Base-by-base conservation (phyloP, 2,329 filamentous ascomycete genomes). In the Hypoxylon sp. region DNA sequence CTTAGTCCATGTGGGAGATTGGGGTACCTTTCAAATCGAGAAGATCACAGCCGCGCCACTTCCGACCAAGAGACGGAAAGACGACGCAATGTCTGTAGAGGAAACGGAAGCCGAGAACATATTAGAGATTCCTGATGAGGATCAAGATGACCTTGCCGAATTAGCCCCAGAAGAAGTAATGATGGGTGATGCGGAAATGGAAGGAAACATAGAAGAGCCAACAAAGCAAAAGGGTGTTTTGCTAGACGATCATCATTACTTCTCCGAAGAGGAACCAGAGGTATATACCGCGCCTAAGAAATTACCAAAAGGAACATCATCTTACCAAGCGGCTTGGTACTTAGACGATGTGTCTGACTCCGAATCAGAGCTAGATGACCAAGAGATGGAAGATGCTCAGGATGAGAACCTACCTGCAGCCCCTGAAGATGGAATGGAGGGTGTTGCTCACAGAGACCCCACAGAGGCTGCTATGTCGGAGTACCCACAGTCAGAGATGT, bases 201-300 rank as follows among this genome's bases (percentile, higher is more conserved):
- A 78, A 11, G 80, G 85, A 78, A 77, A 82, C 82, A 63, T 85
- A 74, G 78, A 84, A 67, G 73, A 87, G 75, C 85, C 84, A 3
- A 82, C 84, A 1, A 84, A 86, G 47, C 90, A 91, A 77, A 97
- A 95, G 81, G 96, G 95, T 71, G 96, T 99, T 0, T 83, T 99
- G 44, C 85, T 99, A 9, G 96, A 99, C 73, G 95, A 98, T 73
- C 95, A 99, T 79, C 95, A 98, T 78, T 99, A 99, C 80, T 99
- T 98, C 78, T 94, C 94, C 0, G 95, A 98, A 47, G 94, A 96
- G 51, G 91, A 96, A 59, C 84, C 85, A 5, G 85, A 87, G 46
- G 84, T 89, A 59, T 83, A 89, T 17, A 81, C 85, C 37, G 81
- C 83, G 33, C 92, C 93, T 5, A 96, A 91, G 81, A 89, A 89